Conservation (phyloP, 805 yeast genomes). For the Starmerella powellii region DNA sequence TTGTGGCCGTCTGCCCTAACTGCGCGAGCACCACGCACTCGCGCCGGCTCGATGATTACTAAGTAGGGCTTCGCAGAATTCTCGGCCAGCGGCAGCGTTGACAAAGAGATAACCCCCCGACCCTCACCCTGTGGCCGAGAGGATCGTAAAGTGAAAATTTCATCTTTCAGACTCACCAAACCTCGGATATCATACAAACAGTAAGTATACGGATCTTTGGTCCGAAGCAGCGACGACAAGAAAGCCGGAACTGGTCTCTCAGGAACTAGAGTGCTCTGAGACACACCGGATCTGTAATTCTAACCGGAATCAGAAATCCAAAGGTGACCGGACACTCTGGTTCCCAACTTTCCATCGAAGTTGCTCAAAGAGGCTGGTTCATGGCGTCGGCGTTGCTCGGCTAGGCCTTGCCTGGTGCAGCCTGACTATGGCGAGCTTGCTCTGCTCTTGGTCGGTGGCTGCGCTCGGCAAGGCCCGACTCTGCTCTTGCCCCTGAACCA, state of each 20-base stretch:
- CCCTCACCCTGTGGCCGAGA: too few relatives aligned
- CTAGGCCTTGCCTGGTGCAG: too few relatives aligned
- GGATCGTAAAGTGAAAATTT: conserved; percentile 16
- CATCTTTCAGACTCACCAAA: not conserved
- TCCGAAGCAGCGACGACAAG: conserved; percentile 1
- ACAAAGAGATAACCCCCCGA: too few relatives aligned
- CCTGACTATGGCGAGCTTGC: too few relatives aligned
- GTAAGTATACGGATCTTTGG: conserved; percentile 19
- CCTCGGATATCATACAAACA: conserved; percentile 14
- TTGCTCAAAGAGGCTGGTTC: conserved; percentile 15
- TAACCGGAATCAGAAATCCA: conserved; percentile 21
- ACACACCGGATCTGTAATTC: conserved; percentile 24
- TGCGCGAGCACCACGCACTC: too few relatives aligned
- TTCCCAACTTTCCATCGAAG: conserved; percentile 4
- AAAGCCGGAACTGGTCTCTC: conserved; percentile 26
- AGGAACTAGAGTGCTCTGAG: conserved; percentile 20
- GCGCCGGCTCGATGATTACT: too few relatives aligned
- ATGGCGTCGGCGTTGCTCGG: not conserved
- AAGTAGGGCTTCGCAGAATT: too few relatives aligned
- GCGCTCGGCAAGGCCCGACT: too few relatives aligned
- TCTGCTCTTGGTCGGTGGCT: too few relatives aligned
- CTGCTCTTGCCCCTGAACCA: conserved; percentile 6
- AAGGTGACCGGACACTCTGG: conserved; percentile 25
- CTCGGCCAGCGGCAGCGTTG: too few relatives aligned
- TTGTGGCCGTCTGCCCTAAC: too few relatives aligned